Percentiles rank a stretch among this genome's conserved stretches.
Conservation (phyloP, 805 yeast species). For the Blastobotrys robertii region DNA sequence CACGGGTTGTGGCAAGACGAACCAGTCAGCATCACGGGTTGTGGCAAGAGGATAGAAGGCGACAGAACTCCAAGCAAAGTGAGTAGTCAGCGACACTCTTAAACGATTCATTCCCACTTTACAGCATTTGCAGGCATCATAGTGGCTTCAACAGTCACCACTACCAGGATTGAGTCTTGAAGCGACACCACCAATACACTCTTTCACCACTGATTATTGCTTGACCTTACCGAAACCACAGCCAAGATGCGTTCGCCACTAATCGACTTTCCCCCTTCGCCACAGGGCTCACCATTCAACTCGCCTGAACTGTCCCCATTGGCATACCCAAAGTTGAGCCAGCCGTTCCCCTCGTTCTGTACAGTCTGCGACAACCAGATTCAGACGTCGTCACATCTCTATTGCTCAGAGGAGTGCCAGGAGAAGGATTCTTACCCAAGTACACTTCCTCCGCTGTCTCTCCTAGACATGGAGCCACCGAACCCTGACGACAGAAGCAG, state of each 20-base stretch:
- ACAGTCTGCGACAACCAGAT: conserved; percentile 29
- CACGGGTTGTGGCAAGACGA: no score
- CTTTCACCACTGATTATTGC: no score
- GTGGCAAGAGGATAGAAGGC: not conserved
- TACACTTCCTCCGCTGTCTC: conserved; percentile 1
- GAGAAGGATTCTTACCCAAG: conserved; percentile 13
- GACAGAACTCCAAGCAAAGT: not conserved
- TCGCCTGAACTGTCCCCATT: conserved; percentile 1
- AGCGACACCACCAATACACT: no score
- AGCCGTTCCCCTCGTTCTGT: conserved; percentile 25
- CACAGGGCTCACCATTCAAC: not conserved
- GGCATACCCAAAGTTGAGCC: not conserved
- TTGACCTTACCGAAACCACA: no score
- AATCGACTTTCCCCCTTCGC: conserved; percentile 2
- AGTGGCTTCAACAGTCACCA: no score
- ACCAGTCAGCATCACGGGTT: no score
- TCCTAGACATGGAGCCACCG: not conserved
- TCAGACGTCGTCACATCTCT: conserved; percentile 16
- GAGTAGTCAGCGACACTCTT: no score
- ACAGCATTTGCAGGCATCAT: no score
- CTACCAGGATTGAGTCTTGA: no score
- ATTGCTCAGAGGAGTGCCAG: conserved; percentile 28
- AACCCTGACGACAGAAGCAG: no score
- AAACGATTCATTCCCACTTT: no score
- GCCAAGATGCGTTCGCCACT: conserved; percentile 2